phyloP scores from a whole-genome alignment of 345 rosid genomes.

The Dipteronia dyeriana region DNA sequence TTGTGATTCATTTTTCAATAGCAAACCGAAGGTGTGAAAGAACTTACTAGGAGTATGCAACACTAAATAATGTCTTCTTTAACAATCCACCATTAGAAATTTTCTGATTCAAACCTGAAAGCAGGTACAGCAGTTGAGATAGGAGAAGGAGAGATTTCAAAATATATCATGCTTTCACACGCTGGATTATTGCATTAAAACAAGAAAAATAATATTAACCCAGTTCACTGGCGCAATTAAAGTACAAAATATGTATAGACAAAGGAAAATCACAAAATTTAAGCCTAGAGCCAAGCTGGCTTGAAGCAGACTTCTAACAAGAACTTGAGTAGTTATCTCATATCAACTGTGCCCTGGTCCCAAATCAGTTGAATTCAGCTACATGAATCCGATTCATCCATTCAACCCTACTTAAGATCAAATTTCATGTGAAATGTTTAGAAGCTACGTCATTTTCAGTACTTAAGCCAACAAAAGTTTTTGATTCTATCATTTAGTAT shows the following conservation, averaged over 20 bases:
- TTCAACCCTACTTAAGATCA: neutral
- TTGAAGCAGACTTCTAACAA: neutral
- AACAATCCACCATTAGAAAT: slow-evolving; percentile 66
- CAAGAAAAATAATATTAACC: slow-evolving; percentile 1
- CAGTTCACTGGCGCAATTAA: neutral
- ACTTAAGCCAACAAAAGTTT: neutral
- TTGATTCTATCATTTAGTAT: too few relatives aligned
- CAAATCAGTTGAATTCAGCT: neutral
- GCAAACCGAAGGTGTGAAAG: slow-evolving; percentile 10
- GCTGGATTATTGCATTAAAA: neutral
- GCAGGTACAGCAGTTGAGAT: slow-evolving; percentile 16
- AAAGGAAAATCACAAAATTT: neutral
- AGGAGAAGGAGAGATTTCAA: slow-evolving; percentile 7
- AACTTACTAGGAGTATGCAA: slow-evolving; percentile 79
- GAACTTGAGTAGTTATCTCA: neutral
- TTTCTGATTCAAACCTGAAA: slow-evolving; percentile 83
- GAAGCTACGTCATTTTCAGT: slow-evolving; percentile 5
- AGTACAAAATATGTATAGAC: neutral
- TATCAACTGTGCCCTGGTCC: neutral
- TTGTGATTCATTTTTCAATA: neutral
- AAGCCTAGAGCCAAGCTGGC: neutral
- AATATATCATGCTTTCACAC: neutral
- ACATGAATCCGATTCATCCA: neutral
- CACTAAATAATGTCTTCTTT: slow-evolving; percentile 59
- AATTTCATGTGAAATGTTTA: neutral